Percentiles rank a stretch among this genome's conserved stretches.
Evolutionary conservation across 108 stramenopile genomes (phyloP).

Genomic region (Nitzschia putrida): DNA sequence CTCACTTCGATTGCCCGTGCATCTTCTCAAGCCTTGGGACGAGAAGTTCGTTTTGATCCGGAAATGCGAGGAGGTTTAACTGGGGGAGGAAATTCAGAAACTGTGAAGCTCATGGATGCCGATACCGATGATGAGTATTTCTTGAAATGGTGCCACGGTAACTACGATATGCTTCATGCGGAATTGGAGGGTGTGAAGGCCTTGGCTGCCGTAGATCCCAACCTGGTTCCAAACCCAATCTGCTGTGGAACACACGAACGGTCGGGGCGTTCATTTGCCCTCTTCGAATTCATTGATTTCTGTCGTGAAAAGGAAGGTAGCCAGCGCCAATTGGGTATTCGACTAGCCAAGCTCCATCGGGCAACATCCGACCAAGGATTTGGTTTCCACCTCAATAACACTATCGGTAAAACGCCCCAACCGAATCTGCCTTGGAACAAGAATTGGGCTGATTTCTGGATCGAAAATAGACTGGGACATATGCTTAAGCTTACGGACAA

Average conservation of each 20-base stretch:
- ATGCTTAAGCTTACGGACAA: slow-evolving; percentile 66
- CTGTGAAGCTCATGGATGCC: slow-evolving; percentile 43
- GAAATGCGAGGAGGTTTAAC: slow-evolving; percentile 47
- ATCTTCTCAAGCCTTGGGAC: slow-evolving; percentile 46
- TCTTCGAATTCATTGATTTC: slow-evolving; percentile 83
- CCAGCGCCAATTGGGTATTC: slow-evolving; percentile 61
- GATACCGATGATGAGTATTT: slow-evolving; percentile 57
- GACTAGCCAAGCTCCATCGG: slow-evolving; percentile 62
- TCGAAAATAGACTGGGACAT: slow-evolving; percentile 65
- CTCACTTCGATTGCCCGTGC: slow-evolving; percentile 33
- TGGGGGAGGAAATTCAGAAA: slow-evolving; percentile 62
- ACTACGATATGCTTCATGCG: slow-evolving; percentile 66
- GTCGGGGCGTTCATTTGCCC: slow-evolving; percentile 44
- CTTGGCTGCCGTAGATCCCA: slow-evolving; percentile 67
- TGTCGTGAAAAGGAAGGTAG: slow-evolving; percentile 45
- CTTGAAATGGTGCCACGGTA: slow-evolving; percentile 55
- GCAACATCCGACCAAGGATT: slow-evolving; percentile 36
- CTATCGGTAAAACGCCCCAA: slow-evolving; percentile 77
- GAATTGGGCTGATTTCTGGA: slow-evolving; percentile 84
- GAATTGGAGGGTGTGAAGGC: slow-evolving; percentile 78
- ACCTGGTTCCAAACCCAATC: slow-evolving; percentile 70
- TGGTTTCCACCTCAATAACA: slow-evolving; percentile 82
- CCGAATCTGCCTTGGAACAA: slow-evolving; percentile 72
- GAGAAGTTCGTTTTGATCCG: slow-evolving; percentile 30
- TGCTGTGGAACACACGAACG: slow-evolving; percentile 54